phyloP scores from a whole-genome alignment of 768 basidiomycete species.

The Agrocybe praecox region DNA sequence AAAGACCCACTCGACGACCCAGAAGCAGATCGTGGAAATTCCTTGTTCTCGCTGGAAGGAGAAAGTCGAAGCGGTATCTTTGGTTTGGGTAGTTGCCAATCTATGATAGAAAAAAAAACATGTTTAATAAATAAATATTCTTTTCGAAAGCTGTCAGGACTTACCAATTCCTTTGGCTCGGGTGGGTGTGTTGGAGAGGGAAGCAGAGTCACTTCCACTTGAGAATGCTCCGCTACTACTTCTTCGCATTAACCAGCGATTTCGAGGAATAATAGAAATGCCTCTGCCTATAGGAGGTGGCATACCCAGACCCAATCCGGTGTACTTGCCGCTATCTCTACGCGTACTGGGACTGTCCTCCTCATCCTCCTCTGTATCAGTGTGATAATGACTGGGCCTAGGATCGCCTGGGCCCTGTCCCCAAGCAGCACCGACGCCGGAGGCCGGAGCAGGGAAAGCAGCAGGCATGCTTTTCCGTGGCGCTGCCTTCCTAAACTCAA shows the following conservation, averaged over 20 bases:
- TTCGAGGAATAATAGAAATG: conserved; percentile 39
- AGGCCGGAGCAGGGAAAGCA: conserved; percentile 52
- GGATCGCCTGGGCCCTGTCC: background rate
- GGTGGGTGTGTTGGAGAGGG: conserved; percentile 64
- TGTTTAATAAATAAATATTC: conserved; percentile 9
- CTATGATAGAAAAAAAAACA: conserved; percentile 30
- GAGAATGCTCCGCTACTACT: conserved; percentile 85
- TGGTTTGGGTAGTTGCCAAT: conserved; percentile 58
- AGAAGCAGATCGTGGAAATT: conserved; percentile 53
- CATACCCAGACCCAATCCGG: conserved; percentile 64
- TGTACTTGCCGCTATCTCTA: conserved; percentile 51
- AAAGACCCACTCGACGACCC: conserved; percentile 59
- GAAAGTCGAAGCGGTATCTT: conserved; percentile 51
- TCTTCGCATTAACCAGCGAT: conserved; percentile 70
- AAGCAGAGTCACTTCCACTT: conserved; percentile 67
- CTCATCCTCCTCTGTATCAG: conserved; percentile 69
- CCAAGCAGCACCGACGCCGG: conserved; percentile 14
- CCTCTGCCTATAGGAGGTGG: conserved; percentile 19
- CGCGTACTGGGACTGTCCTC: conserved; percentile 67
- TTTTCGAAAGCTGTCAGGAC: conserved; percentile 14
- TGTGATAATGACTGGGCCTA: conserved; percentile 17
- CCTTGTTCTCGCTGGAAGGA: conserved; percentile 43
- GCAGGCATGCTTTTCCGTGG: conserved; percentile 79
- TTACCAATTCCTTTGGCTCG: conserved; percentile 52
- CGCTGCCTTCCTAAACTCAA: conserved; percentile 45